Evolutionary conservation across 805 yeast species (phyloP).

Genomic region (Pichia ethanolica): DNA sequence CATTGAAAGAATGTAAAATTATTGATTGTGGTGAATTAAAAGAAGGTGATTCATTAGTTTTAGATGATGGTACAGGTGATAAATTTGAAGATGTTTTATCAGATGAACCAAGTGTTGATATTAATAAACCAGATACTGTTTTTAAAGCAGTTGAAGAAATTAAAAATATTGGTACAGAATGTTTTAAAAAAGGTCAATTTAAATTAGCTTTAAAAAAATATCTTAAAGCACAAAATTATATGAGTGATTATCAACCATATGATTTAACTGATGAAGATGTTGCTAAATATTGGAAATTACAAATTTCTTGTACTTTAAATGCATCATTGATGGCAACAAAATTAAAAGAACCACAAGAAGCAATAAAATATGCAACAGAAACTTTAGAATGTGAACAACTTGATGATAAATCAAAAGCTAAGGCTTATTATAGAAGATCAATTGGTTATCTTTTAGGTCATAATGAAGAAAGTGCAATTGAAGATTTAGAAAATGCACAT

Average conservation of each 20-base stretch:
- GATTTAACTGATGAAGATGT: slow-evolving; percentile 51
- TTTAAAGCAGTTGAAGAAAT: slow-evolving; percentile 55
- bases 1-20: slow-evolving; percentile 61
- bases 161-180: slow-evolving; percentile 71
- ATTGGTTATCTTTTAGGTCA: slow-evolving; percentile 56
- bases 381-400: slow-evolving; percentile 56
- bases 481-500: slow-evolving; percentile 59
- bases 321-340: slow-evolving; percentile 70
- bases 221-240: slow-evolving; percentile 60
- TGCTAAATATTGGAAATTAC: slow-evolving; percentile 42
- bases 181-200: slow-evolving; percentile 58
- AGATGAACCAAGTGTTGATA: slow-evolving; percentile 63
- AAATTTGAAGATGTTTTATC: slow-evolving; percentile 65
- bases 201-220: slow-evolving; percentile 60
- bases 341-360: slow-evolving; percentile 44
- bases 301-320: slow-evolving; percentile 61
- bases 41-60: slow-evolving; percentile 40
- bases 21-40: slow-evolving; percentile 74
- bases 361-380: slow-evolving; percentile 52
- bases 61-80: slow-evolving; percentile 82
- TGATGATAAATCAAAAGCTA: slow-evolving; percentile 65
- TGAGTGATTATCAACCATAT: slow-evolving; percentile 68
- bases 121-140: slow-evolving; percentile 55
- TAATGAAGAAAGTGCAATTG: slow-evolving; percentile 64
- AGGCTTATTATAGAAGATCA: slow-evolving; percentile 85